phyloP scores from a whole-genome alignment of 345 rosid genomes.

The Fremontodendron californicum region DNA sequence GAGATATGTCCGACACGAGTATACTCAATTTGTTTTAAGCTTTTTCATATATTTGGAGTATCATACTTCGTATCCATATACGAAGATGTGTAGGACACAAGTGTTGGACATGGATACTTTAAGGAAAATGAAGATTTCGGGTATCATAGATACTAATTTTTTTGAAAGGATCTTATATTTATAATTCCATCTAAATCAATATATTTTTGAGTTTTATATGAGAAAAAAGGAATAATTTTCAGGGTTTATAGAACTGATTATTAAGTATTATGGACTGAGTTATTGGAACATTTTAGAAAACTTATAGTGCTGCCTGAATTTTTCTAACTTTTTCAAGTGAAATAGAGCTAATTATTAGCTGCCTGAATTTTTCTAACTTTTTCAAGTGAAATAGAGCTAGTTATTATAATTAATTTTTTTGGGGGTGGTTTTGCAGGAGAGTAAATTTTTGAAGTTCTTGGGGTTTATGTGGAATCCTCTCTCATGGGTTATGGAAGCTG shows the following conservation, averaged over 20 bases:
- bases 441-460: slow-evolving; percentile 52
- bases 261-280: no score
- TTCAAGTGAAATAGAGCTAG: background rate
- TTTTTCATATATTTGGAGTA: no score
- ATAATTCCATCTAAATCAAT: background rate
- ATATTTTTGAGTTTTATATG: background rate
- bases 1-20: no score
- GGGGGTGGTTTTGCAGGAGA: slow-evolving; percentile 45
- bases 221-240: background rate
- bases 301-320: background rate
- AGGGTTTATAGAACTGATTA: background rate
- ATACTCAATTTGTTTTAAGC: no score
- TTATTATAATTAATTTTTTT: background rate
- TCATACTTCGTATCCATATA: no score
- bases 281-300: background rate
- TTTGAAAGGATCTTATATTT: background rate
- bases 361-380: no score
- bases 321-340: no score
- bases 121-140: no score
- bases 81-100: no score
- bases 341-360: no score
- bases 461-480: slow-evolving; percentile 80
- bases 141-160: no score
- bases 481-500: slow-evolving; percentile 80
- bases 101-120: no score